Evolutionary conservation across 371 early-diverging fungal species (phyloP).

Genomic region (Blakeslea trispora): DNA sequence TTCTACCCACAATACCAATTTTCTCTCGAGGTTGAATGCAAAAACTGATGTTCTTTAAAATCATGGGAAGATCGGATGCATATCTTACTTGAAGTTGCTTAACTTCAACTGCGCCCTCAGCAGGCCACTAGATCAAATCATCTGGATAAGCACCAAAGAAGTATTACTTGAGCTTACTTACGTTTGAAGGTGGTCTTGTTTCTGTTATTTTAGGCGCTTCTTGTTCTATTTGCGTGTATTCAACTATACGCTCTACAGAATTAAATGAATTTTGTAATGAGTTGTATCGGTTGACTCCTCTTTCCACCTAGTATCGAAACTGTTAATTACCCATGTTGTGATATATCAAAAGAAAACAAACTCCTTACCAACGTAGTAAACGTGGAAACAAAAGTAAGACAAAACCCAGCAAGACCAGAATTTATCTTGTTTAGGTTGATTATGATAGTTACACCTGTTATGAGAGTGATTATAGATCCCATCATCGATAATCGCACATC

Average conservation of each 20-base stretch:
- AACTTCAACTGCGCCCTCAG: conserved; percentile 64
- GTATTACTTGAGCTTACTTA: conserved; percentile 14
- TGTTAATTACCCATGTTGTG: too few species aligned
- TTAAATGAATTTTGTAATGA: conserved; percentile 82
- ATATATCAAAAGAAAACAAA: conserved; percentile 48
- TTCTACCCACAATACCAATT: conserved; percentile 71
- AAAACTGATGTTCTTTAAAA: conserved; percentile 59
- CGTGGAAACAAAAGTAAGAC: conserved; percentile 66
- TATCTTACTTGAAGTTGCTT: conserved; percentile 59
- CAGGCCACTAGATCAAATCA: conserved; percentile 56
- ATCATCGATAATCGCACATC: conserved; percentile 69
- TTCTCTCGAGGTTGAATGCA: conserved; percentile 51
- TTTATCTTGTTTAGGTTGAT: conserved; percentile 47
- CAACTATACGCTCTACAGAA: conserved; percentile 82
- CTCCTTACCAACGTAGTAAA: conserved; percentile 58
- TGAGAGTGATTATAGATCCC: conserved; percentile 64
- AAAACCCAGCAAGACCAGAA: conserved; percentile 76
- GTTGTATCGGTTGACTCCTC: conserved; percentile 71
- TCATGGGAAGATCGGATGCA: conserved; percentile 59
- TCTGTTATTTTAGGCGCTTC: conserved; percentile 67
- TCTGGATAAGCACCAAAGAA: not conserved
- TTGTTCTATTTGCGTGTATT: conserved; percentile 76
- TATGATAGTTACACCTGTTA: conserved; percentile 53
- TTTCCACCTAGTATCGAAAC: too few species aligned
- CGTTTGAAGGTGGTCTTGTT: conserved; percentile 55